Base-by-base conservation (phyloP, 768 basidiomycete genomes). In the Trametes gibbosa region DNA sequence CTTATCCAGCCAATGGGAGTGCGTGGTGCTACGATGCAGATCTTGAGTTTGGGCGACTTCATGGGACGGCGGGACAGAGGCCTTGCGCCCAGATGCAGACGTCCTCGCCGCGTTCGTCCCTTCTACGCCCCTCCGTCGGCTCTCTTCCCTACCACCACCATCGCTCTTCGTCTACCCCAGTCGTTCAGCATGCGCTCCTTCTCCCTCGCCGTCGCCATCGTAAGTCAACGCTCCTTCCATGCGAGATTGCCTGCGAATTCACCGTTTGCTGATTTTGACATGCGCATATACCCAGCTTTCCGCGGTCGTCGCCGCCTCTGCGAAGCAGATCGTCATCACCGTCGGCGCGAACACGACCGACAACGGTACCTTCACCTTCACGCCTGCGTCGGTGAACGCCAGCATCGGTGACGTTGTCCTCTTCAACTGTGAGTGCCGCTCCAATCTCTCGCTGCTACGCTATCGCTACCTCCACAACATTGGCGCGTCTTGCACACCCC, bases 371-470 rank as follows among this genome's bases (percentile, higher is more conserved):
- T 69, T 71, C 17, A 77, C 81, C 17, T 85, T 84, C 69, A 64
- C 71, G 27, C 83, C 83, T 16, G 62, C 68, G 45, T 69, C 64
- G 37, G 73, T 85, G n/a, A 64, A 53, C 23, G 85, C 82, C 10
- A 56, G 66, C 10, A 53, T 74, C 39, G 80, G 81, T 32, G 84
- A 85, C 62, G 71, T 72, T 14, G 78, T 86, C 57, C 29, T 76
- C 37, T 85, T 86, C 76, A 84, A 83, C 64, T 86, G 82, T 83
- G 65, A 58, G 76, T 65, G 34, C 21, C 34, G 5, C 17, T 32
- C 5, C 29, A 4, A 10, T 32, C 13, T 39, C 37, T 39, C 13
- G n/a, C n/a, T n/a, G n/a, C 13, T 39, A 5, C 6, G 16, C 37
- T 17, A 14, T 39, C 37, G 10, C 29, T 32, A 10, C 29, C 4